Percentiles rank a stretch among this genome's conserved stretches.
These are phyloP conservation scores for Salix koriyanagi DNA, from an alignment of 345 rosid genomes.

Conservation along the genomic window DNA sequence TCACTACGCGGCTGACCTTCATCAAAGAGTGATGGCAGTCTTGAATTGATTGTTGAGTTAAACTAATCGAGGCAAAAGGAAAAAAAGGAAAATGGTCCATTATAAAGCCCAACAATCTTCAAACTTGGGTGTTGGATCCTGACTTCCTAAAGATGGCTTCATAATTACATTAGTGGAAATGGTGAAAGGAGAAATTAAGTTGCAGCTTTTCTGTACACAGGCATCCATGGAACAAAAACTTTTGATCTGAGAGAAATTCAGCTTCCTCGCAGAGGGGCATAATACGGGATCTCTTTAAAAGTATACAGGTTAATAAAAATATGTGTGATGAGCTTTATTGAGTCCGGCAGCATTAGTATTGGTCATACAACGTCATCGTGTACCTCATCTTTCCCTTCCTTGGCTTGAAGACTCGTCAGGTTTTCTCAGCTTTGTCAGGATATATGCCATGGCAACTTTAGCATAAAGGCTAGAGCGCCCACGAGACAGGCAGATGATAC, in stretches of 20 bases:
- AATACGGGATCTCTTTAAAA: neutral
- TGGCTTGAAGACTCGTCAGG: conserved; percentile 41
- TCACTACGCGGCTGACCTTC: too few species aligned
- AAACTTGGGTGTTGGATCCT: neutral
- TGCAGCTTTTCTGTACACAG: neutral
- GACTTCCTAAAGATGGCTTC: neutral
- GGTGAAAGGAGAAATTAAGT: neutral
- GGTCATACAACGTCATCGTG: neutral
- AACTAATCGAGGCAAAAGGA: neutral
- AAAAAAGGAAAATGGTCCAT: neutral
- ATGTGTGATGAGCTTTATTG: neutral
- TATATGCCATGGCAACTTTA: conserved; percentile 75
- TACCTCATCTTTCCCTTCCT: conserved; percentile 24
- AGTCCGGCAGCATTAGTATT: neutral
- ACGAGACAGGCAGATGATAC: conserved; percentile 65
- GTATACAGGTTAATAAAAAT: neutral
- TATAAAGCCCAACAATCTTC: neutral
- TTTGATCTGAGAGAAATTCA: neutral
- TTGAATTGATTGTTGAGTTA: neutral
- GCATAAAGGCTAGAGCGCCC: conserved; percentile 72
- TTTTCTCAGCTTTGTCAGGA: conserved; percentile 68
- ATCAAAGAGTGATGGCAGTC: neutral
- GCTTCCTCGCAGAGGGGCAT: neutral
- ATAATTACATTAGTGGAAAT: neutral
- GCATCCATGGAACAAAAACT: neutral